Conservation (phyloP, 441 rosid genomes). For the Eruca vesicaria region DNA sequence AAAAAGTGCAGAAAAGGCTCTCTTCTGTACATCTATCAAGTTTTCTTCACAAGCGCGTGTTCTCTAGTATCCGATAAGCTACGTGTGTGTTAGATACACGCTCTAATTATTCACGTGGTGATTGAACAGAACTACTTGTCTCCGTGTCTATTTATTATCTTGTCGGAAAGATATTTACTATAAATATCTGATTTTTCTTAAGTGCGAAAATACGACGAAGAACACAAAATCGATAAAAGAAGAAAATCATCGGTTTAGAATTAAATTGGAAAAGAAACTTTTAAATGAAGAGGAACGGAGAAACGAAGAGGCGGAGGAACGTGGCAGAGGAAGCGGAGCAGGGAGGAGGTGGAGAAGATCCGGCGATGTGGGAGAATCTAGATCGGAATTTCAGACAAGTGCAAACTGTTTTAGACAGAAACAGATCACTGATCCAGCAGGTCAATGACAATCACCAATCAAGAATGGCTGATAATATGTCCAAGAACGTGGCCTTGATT, state of each 20-base stretch:
- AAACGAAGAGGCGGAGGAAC: conserved; percentile 35
- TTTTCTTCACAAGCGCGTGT: conserved; percentile 14
- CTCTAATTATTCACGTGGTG: background rate
- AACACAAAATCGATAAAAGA: background rate
- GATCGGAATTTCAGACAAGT: conserved; percentile 59
- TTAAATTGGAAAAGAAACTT: background rate
- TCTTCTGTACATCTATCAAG: background rate
- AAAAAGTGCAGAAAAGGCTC: conserved; percentile 32
- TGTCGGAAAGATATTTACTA: conserved; percentile 25
- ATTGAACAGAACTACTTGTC: conserved; percentile 8
- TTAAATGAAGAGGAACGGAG: conserved; percentile 28
- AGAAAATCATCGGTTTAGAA: background rate
- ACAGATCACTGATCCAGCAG: conserved; percentile 72
- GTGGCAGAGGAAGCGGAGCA: conserved; percentile 29
- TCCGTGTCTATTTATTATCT: conserved; percentile 9
- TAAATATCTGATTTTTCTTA: conserved; percentile 29
- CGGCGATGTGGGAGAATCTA: conserved; percentile 59
- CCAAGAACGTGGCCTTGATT: conserved; percentile 79
- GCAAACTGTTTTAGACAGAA: conserved; percentile 81
- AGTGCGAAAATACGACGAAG: conserved; percentile 14
- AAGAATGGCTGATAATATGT: conserved; percentile 72
- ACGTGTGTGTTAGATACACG: background rate
- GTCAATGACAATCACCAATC: conserved; percentile 96
- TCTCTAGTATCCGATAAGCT: background rate
- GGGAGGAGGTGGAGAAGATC: conserved; percentile 41